Conservation (phyloP, 2,329 filamentous ascomycete species). For the Leptographium galeiforme region DNA sequence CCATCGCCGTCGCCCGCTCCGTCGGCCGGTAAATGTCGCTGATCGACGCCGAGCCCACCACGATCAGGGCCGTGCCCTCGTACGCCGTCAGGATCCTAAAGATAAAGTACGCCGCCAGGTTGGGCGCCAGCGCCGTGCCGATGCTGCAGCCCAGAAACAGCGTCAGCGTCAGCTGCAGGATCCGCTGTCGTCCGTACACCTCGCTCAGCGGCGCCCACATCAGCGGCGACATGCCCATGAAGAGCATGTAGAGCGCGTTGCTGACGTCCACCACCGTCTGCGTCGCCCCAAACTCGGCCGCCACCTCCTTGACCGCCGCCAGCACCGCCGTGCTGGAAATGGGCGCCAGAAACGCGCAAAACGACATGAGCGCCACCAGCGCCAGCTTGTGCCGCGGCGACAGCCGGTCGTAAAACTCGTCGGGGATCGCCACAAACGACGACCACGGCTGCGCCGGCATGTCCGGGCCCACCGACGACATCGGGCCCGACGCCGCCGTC, state of each 20-base stretch:
- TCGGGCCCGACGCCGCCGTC: conserved; percentile 8
- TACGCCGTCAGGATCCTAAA: conserved; percentile 59
- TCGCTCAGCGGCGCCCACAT: conserved; percentile 55
- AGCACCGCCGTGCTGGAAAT: conserved; percentile 53
- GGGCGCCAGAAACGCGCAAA: conserved; percentile 64
- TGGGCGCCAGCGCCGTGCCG: conserved; percentile 53
- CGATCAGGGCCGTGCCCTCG: conserved; percentile 55
- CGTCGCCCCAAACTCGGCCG: conserved; percentile 41
- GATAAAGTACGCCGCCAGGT: conserved; percentile 51
- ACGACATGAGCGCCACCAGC: conserved; percentile 57
- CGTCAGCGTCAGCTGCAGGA: conserved; percentile 38
- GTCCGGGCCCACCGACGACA: conserved; percentile 16
- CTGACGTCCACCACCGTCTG: conserved; percentile 52
- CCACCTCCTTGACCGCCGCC: conserved; percentile 53
- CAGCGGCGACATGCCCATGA: conserved; percentile 53
- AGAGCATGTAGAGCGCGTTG: conserved; percentile 57
- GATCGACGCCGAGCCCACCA: conserved; percentile 52
- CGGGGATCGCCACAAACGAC: conserved; percentile 25
- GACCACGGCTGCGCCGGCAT: conserved; percentile 15
- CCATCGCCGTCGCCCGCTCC: conserved; percentile 51
- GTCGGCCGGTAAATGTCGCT: conserved; percentile 43
- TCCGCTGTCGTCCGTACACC: conserved; percentile 40
- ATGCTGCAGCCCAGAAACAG: conserved; percentile 52
- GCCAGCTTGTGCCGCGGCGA: conserved; percentile 46
- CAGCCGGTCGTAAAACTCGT: conserved; percentile 52